Evolutionary conservation across 495 filamentous ascomycete species (phyloP), one percentile per base, ranked within the genome.

Genomic region (Penicillium diatomitis): DNA sequence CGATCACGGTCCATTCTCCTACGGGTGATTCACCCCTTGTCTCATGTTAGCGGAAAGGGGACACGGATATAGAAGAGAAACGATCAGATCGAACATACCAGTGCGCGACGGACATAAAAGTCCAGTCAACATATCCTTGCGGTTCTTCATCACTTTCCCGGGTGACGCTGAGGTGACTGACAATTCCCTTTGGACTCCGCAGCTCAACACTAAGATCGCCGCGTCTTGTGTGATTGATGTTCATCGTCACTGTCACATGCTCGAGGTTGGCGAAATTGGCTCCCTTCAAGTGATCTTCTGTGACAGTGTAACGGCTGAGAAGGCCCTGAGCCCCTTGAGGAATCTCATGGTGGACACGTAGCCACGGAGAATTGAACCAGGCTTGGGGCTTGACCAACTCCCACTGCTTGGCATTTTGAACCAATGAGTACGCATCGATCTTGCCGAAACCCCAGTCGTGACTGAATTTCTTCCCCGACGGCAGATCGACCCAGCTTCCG

Each of bases 161-260:
- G 2, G 81, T 71, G 11, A 83, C 84, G 41, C 90, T 85, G 34
- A 98, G 79, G 55, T 96, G 84, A 63, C 87, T 94, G 48, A 91
- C 69, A 37, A 96, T 63, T 20, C 87, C 87, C 43, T 80, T 73
- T 0, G 92, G 92, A 49, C 87, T 92, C 56, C 88, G 83, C 33
- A 98, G 67, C 60, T 98, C 92, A 44, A 96, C 92, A 60, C 86
- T 95, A 33, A 98, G 63, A 63, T 98, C 92, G 12, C 92, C 92
- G 51, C 92, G 85, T 47, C 82, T 80, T 6, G 78, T 82, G 54
- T 98, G 92, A 46, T 83, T 76, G 39, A 96, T 75, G 58, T 98
- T 98, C 91, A 97, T 98, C 3, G 90, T 97, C 40, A 98, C 83
- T 33, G 90, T 96, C 48, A 98, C 85, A 70, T 98, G 92, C 66